Conservation (phyloP, 2,329 filamentous ascomycete species). For the Aspergillus hortae region DNA sequence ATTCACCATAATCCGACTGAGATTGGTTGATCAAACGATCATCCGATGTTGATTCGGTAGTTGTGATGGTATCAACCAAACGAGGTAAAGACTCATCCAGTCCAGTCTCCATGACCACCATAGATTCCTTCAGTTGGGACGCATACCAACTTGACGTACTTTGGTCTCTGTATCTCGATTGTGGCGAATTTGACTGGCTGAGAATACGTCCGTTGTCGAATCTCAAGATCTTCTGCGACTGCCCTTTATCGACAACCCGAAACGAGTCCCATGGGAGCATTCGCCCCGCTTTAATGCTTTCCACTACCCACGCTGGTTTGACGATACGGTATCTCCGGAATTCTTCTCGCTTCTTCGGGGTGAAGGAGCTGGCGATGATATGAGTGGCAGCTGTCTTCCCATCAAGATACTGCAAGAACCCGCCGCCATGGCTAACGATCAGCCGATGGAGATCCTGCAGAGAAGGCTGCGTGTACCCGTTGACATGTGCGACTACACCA, state of each 20-base stretch:
- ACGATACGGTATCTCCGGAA: constrained; percentile 86
- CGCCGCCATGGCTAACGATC: constrained; percentile 89
- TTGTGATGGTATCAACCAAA: background rate
- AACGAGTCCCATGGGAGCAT: constrained; percentile 84
- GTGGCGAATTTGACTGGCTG: constrained; percentile 60
- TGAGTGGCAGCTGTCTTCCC: constrained; percentile 94
- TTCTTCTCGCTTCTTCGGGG: constrained; percentile 88
- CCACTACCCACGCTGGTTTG: constrained; percentile 89
- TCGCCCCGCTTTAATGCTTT: constrained; percentile 77
- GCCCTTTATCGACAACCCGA: constrained; percentile 78
- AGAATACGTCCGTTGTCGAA: constrained; percentile 62
- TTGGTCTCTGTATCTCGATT: constrained; percentile 72
- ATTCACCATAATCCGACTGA: constrained; percentile 43
- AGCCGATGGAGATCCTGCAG: constrained; percentile 82
- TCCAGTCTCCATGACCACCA: constrained; percentile 27
- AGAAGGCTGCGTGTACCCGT: constrained; percentile 93
- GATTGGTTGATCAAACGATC: constrained; percentile 31
- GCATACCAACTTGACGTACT: constrained; percentile 80
- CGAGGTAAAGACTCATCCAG: constrained; percentile 2
- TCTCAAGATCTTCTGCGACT: constrained; percentile 72
- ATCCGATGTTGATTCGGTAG: background rate
- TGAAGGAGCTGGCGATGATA: constrained; percentile 85
- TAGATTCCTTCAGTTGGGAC: constrained; percentile 56
- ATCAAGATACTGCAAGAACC: constrained; percentile 91
- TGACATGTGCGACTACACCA: constrained; percentile 85